Evolutionary conservation across 2,329 filamentous ascomycete species (phyloP).

Genomic region (Lachnum nothofagi): DNA sequence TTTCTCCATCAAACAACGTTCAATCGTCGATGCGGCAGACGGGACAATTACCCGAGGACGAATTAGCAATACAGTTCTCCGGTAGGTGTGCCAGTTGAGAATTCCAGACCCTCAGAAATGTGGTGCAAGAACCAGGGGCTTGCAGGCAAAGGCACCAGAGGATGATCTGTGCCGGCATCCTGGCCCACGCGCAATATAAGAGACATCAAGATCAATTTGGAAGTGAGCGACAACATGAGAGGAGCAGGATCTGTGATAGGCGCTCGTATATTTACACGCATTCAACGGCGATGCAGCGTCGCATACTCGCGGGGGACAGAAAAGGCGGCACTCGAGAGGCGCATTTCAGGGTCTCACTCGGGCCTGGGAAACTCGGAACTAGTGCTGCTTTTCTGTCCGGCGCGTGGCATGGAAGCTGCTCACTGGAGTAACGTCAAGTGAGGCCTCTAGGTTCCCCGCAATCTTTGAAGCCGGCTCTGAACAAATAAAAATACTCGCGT

Average conservation of each 20-base stretch:
- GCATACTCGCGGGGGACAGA: too few species aligned
- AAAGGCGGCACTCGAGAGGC: too few species aligned
- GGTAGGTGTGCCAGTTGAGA: neutral
- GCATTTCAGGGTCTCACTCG: too few species aligned
- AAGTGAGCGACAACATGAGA: neutral
- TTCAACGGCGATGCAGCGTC: too few species aligned
- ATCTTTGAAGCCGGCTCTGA: too few species aligned
- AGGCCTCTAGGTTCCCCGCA: too few species aligned
- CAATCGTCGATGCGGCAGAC: slow-evolving; percentile 12
- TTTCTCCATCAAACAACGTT: neutral
- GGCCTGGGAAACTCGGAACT: too few species aligned
- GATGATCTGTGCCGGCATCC: slow-evolving; percentile 21
- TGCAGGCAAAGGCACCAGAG: slow-evolving; percentile 15
- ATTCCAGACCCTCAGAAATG: slow-evolving; percentile 7
- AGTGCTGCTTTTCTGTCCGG: too few species aligned
- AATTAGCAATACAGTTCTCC: slow-evolving; percentile 12
- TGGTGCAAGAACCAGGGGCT: slow-evolving; percentile 16
- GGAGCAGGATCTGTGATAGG: neutral
- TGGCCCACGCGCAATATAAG: slow-evolving; percentile 13
- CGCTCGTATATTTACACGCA: too few species aligned
- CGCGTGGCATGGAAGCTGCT: too few species aligned
- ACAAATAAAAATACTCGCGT: too few species aligned
- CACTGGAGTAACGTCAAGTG: too few species aligned
- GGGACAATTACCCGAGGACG: slow-evolving; percentile 7
- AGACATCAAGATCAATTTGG: slow-evolving; percentile 3